Conservation (phyloP, 352 stramenopile genomes). For the Globisporangium acanthophoron region DNA sequence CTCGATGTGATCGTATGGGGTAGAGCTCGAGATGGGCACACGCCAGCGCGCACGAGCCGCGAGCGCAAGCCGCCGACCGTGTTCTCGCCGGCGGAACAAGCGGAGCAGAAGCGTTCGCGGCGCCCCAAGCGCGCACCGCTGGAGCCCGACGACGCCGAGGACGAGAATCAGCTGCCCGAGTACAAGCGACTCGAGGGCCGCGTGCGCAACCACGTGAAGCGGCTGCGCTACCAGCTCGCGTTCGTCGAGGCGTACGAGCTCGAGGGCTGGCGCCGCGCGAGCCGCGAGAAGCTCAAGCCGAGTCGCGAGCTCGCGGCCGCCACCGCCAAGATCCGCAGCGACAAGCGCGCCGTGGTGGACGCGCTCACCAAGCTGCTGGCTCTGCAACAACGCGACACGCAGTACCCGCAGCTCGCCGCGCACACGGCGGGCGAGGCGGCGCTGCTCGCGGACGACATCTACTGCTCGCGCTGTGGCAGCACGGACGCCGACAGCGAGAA, state of each 20-base stretch:
- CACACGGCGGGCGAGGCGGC: conserved; percentile 20
- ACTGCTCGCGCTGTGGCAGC: conserved; percentile 66
- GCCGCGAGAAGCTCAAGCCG: conserved; percentile 76
- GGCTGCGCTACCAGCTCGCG: conserved; percentile 54
- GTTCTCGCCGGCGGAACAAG: conserved; percentile 16
- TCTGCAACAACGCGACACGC: conserved; percentile 35
- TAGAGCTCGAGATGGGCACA: neutral
- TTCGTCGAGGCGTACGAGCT: conserved; percentile 83
- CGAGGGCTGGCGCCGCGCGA: conserved; percentile 75
- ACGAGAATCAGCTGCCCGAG: neutral
- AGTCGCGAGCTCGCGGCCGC: conserved; percentile 57
- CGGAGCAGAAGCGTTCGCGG: neutral
- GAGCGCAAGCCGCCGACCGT: conserved; percentile 14
- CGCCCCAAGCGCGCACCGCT: neutral
- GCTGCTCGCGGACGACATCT: conserved; percentile 41
- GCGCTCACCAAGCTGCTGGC: conserved; percentile 37
- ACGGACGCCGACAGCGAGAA: conserved; percentile 67
- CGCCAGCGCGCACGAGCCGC: conserved; percentile 1
- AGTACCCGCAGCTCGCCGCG: conserved; percentile 34
- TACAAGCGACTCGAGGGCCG: conserved; percentile 14
- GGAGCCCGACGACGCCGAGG: neutral
- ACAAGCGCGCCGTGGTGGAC: conserved; percentile 48
- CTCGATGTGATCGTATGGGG: too few relatives aligned
- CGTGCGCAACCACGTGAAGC: conserved; percentile 19
- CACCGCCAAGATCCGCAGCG: conserved; percentile 42